Conservation (phyloP, 768 basidiomycete genomes). For the Galerina sulciceps region DNA sequence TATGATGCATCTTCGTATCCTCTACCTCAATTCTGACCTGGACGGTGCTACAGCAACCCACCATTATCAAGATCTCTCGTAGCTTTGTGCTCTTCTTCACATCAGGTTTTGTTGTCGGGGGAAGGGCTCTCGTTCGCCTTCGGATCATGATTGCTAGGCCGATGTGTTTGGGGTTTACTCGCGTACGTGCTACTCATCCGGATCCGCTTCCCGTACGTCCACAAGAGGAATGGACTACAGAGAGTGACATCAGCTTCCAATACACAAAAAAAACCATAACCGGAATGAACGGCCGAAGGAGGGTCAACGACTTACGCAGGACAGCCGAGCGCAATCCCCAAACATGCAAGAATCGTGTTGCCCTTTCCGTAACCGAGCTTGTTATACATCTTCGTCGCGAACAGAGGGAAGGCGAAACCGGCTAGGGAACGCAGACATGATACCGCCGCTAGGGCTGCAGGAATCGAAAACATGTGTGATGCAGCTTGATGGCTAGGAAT, state of each 20-base stretch:
- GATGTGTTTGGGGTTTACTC: conserved; percentile 16
- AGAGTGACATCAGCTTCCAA: not conserved
- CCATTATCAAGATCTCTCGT: conserved; percentile 20
- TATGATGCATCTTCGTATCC: too few relatives aligned
- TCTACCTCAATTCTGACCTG: too few relatives aligned
- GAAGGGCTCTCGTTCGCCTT: too few relatives aligned
- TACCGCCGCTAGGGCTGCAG: conserved; percentile 64
- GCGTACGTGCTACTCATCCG: conserved; percentile 51
- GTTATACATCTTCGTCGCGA: conserved; percentile 72
- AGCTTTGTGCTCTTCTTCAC: not conserved
- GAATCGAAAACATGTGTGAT: not conserved
- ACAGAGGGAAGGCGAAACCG: conserved; percentile 81
- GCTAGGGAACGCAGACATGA: conserved; percentile 64
- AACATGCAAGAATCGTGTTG: conserved; percentile 62
- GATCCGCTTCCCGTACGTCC: conserved; percentile 44
- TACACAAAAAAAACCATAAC: not conserved
- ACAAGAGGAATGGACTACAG: conserved; percentile 38
- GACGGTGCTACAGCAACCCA: not conserved
- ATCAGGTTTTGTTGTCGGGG: too few relatives aligned
- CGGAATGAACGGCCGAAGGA: not conserved
- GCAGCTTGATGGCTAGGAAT: not conserved
- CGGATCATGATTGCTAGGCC: too few relatives aligned
- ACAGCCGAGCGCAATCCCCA: conserved; percentile 63
- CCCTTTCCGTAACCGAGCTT: conserved; percentile 73
- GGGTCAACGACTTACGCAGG: conserved; percentile 47